Evolutionary conservation across 176 grass and related monocot species (phyloP).

Genomic region (barley (Hordeum vulgare)): DNA sequence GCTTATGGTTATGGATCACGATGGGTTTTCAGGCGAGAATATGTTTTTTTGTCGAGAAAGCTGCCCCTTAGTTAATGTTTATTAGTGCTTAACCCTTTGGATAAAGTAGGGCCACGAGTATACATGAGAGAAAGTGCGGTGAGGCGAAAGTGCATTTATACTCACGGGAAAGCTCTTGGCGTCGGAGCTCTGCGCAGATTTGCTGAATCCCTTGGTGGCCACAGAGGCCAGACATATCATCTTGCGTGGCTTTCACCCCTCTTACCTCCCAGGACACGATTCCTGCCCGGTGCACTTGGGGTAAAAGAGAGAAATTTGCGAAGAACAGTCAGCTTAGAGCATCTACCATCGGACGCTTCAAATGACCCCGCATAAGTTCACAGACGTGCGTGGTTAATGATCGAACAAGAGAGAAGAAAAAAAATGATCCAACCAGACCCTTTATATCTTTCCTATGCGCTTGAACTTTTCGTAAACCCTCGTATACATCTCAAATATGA

Average conservation of each 20-base stretch:
- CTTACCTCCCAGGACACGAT: not conserved
- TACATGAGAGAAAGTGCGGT: conserved; percentile 19
- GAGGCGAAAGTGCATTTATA: conserved; percentile 37
- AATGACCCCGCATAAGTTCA: too few relatives aligned
- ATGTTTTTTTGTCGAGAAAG: conserved; percentile 25
- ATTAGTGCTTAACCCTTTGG: conserved; percentile 35
- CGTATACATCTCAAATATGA: too few relatives aligned
- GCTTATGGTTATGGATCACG: conserved; percentile 10
- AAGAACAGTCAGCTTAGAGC: not conserved
- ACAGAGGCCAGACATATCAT: not conserved
- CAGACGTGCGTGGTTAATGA: too few relatives aligned
- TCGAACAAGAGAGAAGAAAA: too few relatives aligned
- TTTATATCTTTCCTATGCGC: too few relatives aligned
- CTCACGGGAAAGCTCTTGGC: conserved; percentile 29
- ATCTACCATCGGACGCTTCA: too few relatives aligned
- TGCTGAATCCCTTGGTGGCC: conserved; percentile 32
- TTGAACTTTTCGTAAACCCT: too few relatives aligned
- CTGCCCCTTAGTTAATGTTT: conserved; percentile 27
- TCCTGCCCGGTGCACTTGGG: not conserved
- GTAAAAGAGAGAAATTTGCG: not conserved
- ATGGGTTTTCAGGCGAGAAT: conserved; percentile 18
- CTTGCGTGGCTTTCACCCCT: not conserved
- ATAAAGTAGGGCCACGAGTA: conserved; percentile 38
- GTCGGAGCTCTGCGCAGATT: not conserved
- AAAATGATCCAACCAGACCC: too few relatives aligned